A percentile compares a stretch with the other conserved stretches of the same genome.
These are phyloP conservation scores for Neurospora sublineolata DNA, from an alignment of 495 filamentous ascomycete genomes.

Conservation along the genomic window DNA sequence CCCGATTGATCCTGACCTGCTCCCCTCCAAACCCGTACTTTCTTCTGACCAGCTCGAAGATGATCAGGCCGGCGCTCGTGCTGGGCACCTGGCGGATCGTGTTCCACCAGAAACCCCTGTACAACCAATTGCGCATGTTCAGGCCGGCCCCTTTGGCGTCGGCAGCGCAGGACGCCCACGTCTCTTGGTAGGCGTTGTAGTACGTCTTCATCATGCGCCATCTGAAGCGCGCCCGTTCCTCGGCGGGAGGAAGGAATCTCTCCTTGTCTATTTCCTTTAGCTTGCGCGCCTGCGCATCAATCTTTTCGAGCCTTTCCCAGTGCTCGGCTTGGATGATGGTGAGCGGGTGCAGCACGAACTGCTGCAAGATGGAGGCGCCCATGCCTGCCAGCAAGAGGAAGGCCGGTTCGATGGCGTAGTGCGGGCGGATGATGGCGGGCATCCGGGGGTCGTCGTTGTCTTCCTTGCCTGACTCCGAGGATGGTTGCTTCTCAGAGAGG, in stretches of 20 bases:
- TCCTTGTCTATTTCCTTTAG: slow-evolving; percentile 22
- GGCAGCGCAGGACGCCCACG: slow-evolving; percentile 54
- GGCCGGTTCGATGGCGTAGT: slow-evolving; percentile 73
- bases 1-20: slow-evolving; percentile 42
- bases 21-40: slow-evolving; percentile 62
- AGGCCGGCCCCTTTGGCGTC: slow-evolving; percentile 49
- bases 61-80: slow-evolving; percentile 78
- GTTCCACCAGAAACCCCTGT: slow-evolving; percentile 60
- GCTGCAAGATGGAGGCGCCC: slow-evolving; percentile 63
- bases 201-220: slow-evolving; percentile 53
- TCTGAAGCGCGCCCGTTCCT: slow-evolving; percentile 10
- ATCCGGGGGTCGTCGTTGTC: slow-evolving; percentile 2
- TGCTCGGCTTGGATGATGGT: slow-evolving; percentile 64
- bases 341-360: slow-evolving; percentile 68
- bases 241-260: slow-evolving; percentile 8
- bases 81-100: slow-evolving; percentile 76
- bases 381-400: slow-evolving; percentile 73
- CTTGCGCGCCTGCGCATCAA: slow-evolving; percentile 52
- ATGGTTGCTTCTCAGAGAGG: slow-evolving; percentile 28
- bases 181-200: slow-evolving; percentile 64
- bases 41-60: slow-evolving; percentile 77
- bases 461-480: slow-evolving; percentile 4
- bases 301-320: slow-evolving; percentile 63
- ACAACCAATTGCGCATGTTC: slow-evolving; percentile 62
- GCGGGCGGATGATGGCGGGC: slow-evolving; percentile 58